Evolutionary conservation across 129 eudicot genomes (phyloP).

Genomic region (Tanacetum coccineum): DNA sequence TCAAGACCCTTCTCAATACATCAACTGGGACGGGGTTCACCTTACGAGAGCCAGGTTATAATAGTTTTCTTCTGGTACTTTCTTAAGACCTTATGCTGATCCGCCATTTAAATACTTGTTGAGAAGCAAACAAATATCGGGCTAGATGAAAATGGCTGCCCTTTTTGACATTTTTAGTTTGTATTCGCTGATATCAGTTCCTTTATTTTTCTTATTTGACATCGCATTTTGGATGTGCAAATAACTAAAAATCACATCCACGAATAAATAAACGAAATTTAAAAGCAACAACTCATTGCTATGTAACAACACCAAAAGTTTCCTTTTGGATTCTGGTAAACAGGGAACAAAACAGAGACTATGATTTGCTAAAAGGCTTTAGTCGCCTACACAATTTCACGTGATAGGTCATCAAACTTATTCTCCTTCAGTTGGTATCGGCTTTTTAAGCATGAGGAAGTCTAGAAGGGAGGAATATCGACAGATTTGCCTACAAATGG

Average conservation of each 20-base stretch:
- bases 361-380: neutral
- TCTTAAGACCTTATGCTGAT: slow-evolving; percentile 30
- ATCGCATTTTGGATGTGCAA: neutral
- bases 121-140: slow-evolving; percentile 28
- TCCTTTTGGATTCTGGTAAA: neutral
- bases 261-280: neutral
- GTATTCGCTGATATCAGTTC: slow-evolving; percentile 13
- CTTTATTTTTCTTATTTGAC: too few species aligned
- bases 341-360: too few species aligned
- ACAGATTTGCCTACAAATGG: too few species aligned
- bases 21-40: slow-evolving; percentile 92
- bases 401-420: neutral
- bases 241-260: neutral
- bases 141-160: slow-evolving; percentile 13
- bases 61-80: slow-evolving; percentile 46
- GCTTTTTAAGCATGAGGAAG: too few species aligned
- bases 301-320: neutral
- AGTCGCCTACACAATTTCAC: neutral
- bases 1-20: slow-evolving; percentile 44
- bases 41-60: slow-evolving; percentile 76
- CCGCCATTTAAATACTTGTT: slow-evolving; percentile 53
- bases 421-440: neutral
- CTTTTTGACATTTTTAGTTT: neutral
- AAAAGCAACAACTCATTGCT: neutral
- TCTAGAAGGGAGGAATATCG: too few species aligned